These are phyloP conservation scores for Centaurea solstitialis DNA, from an alignment of 129 eudicot genomes.

Conservation along the genomic window DNA sequence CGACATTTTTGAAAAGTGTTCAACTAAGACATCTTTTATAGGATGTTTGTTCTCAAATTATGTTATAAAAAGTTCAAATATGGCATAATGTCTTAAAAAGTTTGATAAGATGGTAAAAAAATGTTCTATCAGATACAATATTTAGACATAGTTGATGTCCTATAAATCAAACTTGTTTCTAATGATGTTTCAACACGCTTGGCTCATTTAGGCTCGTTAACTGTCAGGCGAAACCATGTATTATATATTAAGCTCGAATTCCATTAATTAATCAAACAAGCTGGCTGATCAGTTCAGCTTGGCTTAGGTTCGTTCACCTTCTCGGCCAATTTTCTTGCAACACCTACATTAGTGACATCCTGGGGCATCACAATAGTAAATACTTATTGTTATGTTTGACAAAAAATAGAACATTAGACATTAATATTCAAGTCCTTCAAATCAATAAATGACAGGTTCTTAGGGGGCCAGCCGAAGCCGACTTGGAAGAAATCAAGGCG, in stretches of 20 bases:
- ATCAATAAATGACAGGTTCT: constrained; percentile 53
- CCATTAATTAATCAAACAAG: not conserved
- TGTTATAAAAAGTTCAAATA: not conserved
- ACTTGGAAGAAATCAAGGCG: constrained; percentile 81
- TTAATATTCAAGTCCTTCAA: not conserved
- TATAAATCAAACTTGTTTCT: not conserved
- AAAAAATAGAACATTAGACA: not conserved
- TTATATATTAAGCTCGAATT: not conserved
- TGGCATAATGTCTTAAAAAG: too few species aligned
- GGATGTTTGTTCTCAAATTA: not conserved
- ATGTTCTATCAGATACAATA: too few species aligned
- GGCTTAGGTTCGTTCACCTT: too few species aligned
- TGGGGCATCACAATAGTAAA: not conserved
- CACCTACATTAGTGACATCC: not conserved
- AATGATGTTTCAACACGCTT: not conserved
- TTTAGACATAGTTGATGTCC: not conserved
- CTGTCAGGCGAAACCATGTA: not conserved
- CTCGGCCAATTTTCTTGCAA: not conserved
- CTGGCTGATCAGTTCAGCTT: not conserved
- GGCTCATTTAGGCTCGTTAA: not conserved
- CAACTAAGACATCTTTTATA: not conserved
- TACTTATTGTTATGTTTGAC: not conserved
- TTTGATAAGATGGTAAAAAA: too few species aligned
- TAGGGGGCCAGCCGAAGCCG: constrained; percentile 81
- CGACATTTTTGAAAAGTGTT: not conserved